phyloP scores from a whole-genome alignment of 148 eudicot genomes.

The Rhododendron simsii region DNA sequence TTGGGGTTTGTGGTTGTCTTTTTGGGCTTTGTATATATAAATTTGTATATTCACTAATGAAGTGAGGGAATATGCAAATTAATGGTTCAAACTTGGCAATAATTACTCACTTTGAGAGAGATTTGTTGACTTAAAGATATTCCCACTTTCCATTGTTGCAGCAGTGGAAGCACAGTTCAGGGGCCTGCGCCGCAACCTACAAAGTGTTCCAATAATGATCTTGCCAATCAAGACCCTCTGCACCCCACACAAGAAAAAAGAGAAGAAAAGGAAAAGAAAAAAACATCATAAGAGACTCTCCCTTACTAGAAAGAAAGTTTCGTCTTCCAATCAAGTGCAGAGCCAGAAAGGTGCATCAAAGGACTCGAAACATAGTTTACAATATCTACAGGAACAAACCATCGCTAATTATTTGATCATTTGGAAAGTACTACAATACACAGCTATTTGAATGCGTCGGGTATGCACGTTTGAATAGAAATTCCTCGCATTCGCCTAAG shows the following conservation, averaged over 20 bases:
- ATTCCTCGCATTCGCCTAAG: too few relatives aligned
- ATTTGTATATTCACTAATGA: neutral
- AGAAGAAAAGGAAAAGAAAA: neutral
- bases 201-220: neutral
- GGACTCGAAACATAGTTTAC: neutral
- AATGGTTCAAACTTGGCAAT: neutral
- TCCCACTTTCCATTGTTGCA: neutral
- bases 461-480: too few relatives aligned
- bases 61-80: neutral
- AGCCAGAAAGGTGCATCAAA: neutral
- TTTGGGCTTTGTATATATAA: too few relatives aligned
- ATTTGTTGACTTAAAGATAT: neutral
- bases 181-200: constrained; percentile 3
- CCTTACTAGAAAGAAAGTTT: neutral
- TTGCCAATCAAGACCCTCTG: neutral
- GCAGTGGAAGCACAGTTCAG: constrained; percentile 3
- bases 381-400: too few relatives aligned
- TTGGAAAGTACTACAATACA: too few relatives aligned
- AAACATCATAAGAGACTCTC: neutral
- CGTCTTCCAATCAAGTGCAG: neutral
- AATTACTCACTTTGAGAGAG: neutral
- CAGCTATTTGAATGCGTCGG: too few relatives aligned
- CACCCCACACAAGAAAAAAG: neutral
- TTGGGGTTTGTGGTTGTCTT: too few relatives aligned
- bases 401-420: too few relatives aligned